Conservation (phyloP, 2,329 filamentous ascomycete species). For the Cytospora piceae region DNA sequence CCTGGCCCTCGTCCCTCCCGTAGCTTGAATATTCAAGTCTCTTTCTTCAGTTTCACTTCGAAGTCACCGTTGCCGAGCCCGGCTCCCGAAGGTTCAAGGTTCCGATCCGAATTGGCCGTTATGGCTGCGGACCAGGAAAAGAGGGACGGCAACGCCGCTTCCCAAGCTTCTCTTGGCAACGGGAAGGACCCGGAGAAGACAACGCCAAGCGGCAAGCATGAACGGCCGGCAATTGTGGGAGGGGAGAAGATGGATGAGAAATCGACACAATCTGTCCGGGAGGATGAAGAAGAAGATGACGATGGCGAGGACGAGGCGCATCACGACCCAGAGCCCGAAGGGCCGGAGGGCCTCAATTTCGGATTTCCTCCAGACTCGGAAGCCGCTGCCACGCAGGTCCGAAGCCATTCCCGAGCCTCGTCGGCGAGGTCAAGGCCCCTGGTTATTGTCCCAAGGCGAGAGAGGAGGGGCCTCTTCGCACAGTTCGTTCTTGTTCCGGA, state of each 20-base stretch:
- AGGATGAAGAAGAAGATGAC: conserved; percentile 11
- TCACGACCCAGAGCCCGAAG: conserved; percentile 25
- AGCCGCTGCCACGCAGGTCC: conserved; percentile 8
- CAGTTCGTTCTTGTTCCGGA: conserved; percentile 76
- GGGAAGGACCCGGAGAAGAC: neutral
- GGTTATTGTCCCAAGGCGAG: conserved; percentile 47
- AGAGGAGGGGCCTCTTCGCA: conserved; percentile 73
- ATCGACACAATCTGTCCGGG: neutral
- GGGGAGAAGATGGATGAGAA: conserved; percentile 1
- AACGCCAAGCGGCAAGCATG: neutral
- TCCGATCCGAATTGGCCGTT: conserved; percentile 7
- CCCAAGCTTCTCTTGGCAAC: neutral
- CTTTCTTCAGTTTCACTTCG: neutral
- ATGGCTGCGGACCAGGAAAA: conserved; percentile 24
- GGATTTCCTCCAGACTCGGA: conserved; percentile 21
- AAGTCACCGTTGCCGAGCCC: conserved; percentile 5
- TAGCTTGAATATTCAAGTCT: neutral
- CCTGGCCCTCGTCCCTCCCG: too few species aligned
- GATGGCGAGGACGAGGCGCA: conserved; percentile 29
- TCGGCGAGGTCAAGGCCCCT: conserved; percentile 45
- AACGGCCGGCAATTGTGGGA: neutral
- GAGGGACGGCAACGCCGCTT: conserved; percentile 15
- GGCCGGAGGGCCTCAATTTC: conserved; percentile 25
- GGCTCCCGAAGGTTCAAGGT: conserved; percentile 4
- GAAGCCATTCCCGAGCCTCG: conserved; percentile 41